phyloP scores from a whole-genome alignment of 805 yeast species.

The Yarrowia deformans region DNA sequence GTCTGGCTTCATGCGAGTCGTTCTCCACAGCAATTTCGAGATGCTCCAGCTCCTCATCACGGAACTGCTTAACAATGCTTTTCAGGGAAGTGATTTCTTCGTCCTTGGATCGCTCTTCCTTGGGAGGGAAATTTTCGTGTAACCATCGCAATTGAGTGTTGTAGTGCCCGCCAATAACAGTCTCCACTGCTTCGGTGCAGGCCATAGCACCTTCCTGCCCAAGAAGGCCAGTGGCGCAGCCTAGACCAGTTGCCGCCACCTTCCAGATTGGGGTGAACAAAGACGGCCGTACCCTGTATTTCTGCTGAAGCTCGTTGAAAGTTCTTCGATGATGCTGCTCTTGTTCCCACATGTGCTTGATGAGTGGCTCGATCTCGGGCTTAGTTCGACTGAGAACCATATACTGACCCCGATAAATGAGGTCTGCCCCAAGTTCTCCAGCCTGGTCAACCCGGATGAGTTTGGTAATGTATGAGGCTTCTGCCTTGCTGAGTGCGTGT shows the following conservation, averaged over 20 bases:
- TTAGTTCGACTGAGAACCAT: conserved; percentile 70
- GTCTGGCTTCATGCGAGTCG: conserved; percentile 92
- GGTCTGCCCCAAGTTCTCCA: conserved; percentile 95
- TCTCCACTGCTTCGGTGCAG: conserved; percentile 98
- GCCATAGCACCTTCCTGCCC: conserved; percentile 99
- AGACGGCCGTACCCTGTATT: conserved; percentile 88
- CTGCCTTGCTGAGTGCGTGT: conserved; percentile 43
- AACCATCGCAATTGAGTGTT: conserved; percentile 85
- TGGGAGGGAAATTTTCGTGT: conserved; percentile 66
- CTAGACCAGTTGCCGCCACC: conserved; percentile 85
- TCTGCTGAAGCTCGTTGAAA: conserved; percentile 76
- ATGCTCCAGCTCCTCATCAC: conserved; percentile 96
- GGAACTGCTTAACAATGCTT: conserved; percentile 70
- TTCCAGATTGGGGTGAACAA: conserved; percentile 93
- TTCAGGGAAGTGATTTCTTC: conserved; percentile 67
- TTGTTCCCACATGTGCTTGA: conserved; percentile 98
- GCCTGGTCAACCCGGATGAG: conserved; percentile 93
- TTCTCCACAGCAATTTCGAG: conserved; percentile 90
- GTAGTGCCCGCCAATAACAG: conserved; percentile 96
- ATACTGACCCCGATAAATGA: conserved; percentile 91
- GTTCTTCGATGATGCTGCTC: conserved; percentile 90
- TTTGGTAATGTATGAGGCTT: conserved; percentile 46
- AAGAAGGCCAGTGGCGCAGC: conserved; percentile 82
- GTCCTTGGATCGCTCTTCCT: conserved; percentile 45
- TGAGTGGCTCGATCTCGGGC: conserved; percentile 78